Evolutionary conservation across 1,284 basidiomycete species (phyloP), one percentile per base, ranked within the genome.

Genomic region (Hypsizygus ulmarius): DNA sequence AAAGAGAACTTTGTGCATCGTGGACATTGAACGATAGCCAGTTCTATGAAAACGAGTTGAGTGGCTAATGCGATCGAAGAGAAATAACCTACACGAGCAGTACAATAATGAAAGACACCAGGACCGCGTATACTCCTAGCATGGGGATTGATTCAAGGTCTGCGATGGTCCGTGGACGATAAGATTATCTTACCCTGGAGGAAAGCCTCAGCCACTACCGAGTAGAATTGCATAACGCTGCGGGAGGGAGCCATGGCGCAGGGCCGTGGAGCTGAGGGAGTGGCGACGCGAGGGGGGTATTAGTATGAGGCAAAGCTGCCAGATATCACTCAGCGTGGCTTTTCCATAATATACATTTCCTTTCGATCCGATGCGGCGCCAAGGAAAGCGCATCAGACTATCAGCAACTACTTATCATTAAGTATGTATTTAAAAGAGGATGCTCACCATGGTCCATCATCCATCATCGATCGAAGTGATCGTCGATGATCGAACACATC

Each of bases 151-250:
- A 21, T 28, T 29, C 16, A 32, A n/a, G 14, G n/a, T 28, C 39
- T 12, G 18, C 4, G 10, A 8, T 16, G 12, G 4, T 27, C 9
- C 30, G 28, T 10, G 11, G 16, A 14, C 12, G 19, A 10, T 14
- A 8, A 3, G 10, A 14, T 18, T 21, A 10, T 28, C 47, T 34
- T 28, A 51, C 49, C 52, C 12, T 45, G 18, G 15, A 48, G 32
- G 18, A 50, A 16, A n/a, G 51, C 49, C 15, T 48, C 49, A 37
- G 39, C 51, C 45, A 54, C 43, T 7, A 54, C 49, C n/a, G 49
- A 45, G 28, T 48, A 40, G 39, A 38, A 39, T 19, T 51, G 42
- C 43, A 54, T 28, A 5, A 38, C 15, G 5, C n/a, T 33, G n/a
- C 11, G 37, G 3, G 47, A 49, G 12, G 42, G 47, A 15, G 34